Evolutionary conservation across 1,139 yeast genomes (phyloP), one percentile per base, ranked within the genome.

Genomic region (Kodamaea derodonti): DNA sequence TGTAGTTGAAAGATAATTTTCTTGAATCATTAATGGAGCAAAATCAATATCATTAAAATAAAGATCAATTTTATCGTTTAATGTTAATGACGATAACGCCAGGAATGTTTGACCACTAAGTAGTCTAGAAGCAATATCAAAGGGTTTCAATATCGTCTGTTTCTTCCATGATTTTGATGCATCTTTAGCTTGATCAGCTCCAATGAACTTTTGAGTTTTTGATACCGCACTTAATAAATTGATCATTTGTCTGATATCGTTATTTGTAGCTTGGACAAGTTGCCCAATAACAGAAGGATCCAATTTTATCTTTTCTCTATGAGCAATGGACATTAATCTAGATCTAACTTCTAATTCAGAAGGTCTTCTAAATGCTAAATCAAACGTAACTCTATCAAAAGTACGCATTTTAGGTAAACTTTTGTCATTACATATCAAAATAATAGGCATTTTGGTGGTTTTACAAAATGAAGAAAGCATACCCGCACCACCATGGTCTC

Each of bases 401-500:
- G 96, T 94, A 52, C 97, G 74, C 97, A 94, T 90, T 52, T 94
- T 94, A 1, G 97, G 97, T 41, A 87, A 68, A 9, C 86, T 74
- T 46, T 87, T 81, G 54, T 94, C 99, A 59, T 94, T 94, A 66
- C 98, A 92, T 42, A 94, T 88, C 36, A 92, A 70, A 42, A 94
- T 87, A 65, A 94, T 74, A 11, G 99, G 98, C 53, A 92, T 85
- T 34, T 80, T 72, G 1, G 98, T 88, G 31, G 78, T 80, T 29
- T 83, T 73, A 56, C 97, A 92, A 48, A 87, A 83, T 29, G 83
- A 80, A 0, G 97, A 90, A 62, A 94, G 72, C 39, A 92, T 95
- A 17, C 97, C 97, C 14, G 94, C 96, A 45, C 99, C 99, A 43
- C 98, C 99, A 50, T 94, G 82, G 58, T 94, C 99, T 45, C 99